Percentiles rank a stretch among this genome's conserved stretches.
Evolutionary conservation across 768 basidiomycete genomes (phyloP).

Genomic region (Tricholoma matsutake): DNA sequence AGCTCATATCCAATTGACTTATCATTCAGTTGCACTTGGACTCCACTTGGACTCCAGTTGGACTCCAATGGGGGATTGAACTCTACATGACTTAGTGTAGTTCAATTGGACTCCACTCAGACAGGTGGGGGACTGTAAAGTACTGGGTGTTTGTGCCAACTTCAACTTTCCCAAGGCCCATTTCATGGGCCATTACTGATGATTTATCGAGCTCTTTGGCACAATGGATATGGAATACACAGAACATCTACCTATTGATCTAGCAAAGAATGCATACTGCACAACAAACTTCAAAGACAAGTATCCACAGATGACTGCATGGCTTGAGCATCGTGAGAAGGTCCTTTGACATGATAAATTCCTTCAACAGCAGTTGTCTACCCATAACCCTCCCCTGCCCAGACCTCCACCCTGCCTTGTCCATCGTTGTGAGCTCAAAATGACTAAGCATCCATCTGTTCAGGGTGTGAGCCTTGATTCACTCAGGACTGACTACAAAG

Average conservation of each 20-base stretch:
- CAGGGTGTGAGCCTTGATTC: background rate
- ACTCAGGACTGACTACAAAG: background rate
- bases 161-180: constrained; percentile 14
- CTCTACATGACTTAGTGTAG: too few relatives aligned
- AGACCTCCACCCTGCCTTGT: background rate
- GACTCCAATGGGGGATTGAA: too few relatives aligned
- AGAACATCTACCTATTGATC: constrained; percentile 40
- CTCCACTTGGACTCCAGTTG: too few relatives aligned
- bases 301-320: constrained; percentile 34
- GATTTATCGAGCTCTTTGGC: constrained; percentile 1
- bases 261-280: constrained; percentile 34
- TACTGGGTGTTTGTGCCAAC: background rate
- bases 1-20: too few relatives aligned
- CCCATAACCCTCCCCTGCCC: background rate
- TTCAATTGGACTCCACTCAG: too few relatives aligned
- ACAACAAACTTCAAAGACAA: constrained; percentile 34
- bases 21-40: too few relatives aligned
- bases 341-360: constrained; percentile 9
- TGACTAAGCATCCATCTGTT: background rate
- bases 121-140: too few relatives aligned
- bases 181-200: constrained; percentile 4
- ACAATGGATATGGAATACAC: constrained; percentile 21
- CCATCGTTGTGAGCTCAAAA: background rate
- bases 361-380: background rate
- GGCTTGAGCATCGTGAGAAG: constrained; percentile 33